Base-by-base conservation (phyloP, 495 filamentous ascomycete species). In the Podospora didyma region DNA sequence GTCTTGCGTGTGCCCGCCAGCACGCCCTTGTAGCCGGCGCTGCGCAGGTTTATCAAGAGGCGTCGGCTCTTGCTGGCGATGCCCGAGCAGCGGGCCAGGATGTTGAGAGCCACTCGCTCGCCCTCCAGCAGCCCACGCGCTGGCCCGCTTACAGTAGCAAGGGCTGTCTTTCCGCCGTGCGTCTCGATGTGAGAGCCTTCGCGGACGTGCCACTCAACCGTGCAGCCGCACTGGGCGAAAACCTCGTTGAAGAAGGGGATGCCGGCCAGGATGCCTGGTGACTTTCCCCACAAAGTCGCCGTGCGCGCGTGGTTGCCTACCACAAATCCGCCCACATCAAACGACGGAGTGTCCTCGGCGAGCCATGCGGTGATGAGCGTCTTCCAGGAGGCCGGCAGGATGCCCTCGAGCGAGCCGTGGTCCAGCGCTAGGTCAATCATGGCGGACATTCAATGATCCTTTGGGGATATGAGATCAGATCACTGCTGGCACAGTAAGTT, bases 271-370 rank as follows among this genome's bases (percentile, higher is more conserved):
- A 98, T 82, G 45, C 94, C 94, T 45, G 82, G 69, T 55, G 86
- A 89, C 75, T 97, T 98, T n/a, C 89, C 90, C 64, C 92, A 83
- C 37, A 98, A 77, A 11, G 85, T 89, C 2, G 94, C 95, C 58
- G 88, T 89, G 41, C 86, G 85, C 6, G 78, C 75, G 17, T 81
- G 77, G 54, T 92, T 85, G 47, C 94, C 94, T 12, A 98, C 94
- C 9, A 98, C 94, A 65, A 96, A 98, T 41, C 94, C 94, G 60
- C 92, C 95, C 68, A 96, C 96, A 75, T 98, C 94, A 69, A 95
- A 92, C 31, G 89, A 92, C 2, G 94, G 94, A 21, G 90, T 93
- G 74, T 98, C 94, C 73, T 98, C 94, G 57, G 89, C 87, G 5
- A 96, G 86, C 95, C 95, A 98, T 53, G 81, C 69, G 2, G 88